Base-by-base conservation (phyloP, 1,284 basidiomycete genomes). In the Cutaneotrichosporon curvatum region DNA sequence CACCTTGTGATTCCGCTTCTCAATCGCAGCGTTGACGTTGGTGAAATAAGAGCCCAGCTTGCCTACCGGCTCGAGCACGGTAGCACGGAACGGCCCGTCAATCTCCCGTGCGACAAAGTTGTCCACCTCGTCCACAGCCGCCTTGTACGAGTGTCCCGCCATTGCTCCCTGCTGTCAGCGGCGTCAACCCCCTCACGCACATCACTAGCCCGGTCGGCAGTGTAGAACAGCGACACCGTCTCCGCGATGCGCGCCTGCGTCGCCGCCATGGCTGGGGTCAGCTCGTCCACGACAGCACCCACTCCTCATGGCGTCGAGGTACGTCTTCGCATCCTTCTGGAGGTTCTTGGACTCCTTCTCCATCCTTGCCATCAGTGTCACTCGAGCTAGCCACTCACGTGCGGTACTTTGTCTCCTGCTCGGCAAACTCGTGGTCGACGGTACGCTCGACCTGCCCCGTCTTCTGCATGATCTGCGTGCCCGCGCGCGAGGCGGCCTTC, bases 1-100 rank as follows among this genome's bases (percentile, higher is more conserved):
- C 44, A 90, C 89, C 81, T 98, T 99, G 76, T 97, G 92, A 73
- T 92, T 87, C 41, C 95, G 81, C 74, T 99, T 99, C 37, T 81
- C 65, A 57, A 99, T 90, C 47, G 91, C 87, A 53, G 92, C 87
- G 69, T 97, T 97, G 64, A 97, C 83, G 39, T 89, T 78, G 4
- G 89, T 88, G 73, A 94, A 96, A 72, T 96, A 96, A 2, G 85
- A 83, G 66, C 87, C 90, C 79, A 98, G 88, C 75, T 94, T 95
- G 2, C 94, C 90, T 1, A 94, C 75, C 4, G 94, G 94, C 67
- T 98, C 95, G 51, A 95, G 83, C 35, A 98, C 85, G 14, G 92
- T 91, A 20, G 89, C 88, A 32, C 95, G 82, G 73, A 87, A 97
- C 2, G 94, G 92, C 3, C 80, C 82, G 59, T 99, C 94, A 49